Evolutionary conservation across 1,284 basidiomycete species (phyloP).

Genomic region (Neolentinus lepideus): DNA sequence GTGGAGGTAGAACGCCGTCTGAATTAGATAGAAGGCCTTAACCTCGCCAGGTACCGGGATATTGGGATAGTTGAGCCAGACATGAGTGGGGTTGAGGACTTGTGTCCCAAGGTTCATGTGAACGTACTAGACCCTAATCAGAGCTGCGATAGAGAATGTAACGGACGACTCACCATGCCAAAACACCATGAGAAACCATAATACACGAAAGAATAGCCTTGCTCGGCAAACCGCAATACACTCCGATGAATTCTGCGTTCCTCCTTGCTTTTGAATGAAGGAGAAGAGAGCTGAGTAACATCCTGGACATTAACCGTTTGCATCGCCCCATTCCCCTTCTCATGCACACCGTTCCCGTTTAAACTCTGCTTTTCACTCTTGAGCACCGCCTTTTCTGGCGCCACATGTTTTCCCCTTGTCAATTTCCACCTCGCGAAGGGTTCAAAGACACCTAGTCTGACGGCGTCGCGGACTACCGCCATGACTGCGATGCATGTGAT

Average conservation of each 20-base stretch:
- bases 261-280: constrained; percentile 28
- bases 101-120: constrained; percentile 67
- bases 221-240: constrained; percentile 87
- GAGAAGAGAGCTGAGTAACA: constrained; percentile 10
- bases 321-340: constrained; percentile 15
- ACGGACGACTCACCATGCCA: constrained; percentile 64
- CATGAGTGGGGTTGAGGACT: constrained; percentile 56
- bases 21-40: constrained; percentile 90
- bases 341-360: constrained; percentile 22
- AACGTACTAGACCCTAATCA: constrained; percentile 53
- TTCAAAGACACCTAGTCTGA: constrained; percentile 66
- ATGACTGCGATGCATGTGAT: constrained; percentile 71
- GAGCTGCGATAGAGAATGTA: constrained; percentile 6
- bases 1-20: constrained; percentile 92
- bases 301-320: constrained; percentile 24
- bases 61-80: constrained; percentile 86
- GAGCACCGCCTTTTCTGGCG: constrained; percentile 18
- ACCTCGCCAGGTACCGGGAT: constrained; percentile 68
- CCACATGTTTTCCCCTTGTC: constrained; percentile 35
- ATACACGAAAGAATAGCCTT: constrained; percentile 87
- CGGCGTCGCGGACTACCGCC: constrained; percentile 71
- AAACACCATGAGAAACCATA: constrained; percentile 69
- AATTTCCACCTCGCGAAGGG: constrained; percentile 76
- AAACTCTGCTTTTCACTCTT: constrained; percentile 20
- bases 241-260: constrained; percentile 57